Percentiles rank a stretch among this genome's conserved stretches.
Conservation (phyloP, 495 filamentous ascomycete species). For the Thermothielavioides terrestris region DNA sequence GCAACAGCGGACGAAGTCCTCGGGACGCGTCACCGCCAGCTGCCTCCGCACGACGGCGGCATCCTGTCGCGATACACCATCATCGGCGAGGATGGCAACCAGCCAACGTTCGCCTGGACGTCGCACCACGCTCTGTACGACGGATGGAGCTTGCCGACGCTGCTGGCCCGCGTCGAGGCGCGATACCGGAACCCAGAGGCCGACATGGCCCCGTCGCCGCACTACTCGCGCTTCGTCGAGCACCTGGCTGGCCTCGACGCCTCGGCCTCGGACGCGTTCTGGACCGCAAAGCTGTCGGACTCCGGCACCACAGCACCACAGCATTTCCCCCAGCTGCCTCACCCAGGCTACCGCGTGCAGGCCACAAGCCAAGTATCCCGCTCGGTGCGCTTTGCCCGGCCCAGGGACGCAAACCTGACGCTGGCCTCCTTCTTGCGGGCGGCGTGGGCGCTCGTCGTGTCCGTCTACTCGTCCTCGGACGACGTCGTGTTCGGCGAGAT, state of each 20-base stretch:
- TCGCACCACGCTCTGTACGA: constrained; percentile 59
- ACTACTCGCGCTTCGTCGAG: constrained; percentile 21
- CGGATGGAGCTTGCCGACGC: constrained; percentile 46
- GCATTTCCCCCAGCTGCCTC: constrained; percentile 25
- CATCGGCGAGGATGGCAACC: constrained; percentile 14
- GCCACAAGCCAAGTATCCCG: constrained; percentile 12
- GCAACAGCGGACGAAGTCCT: background rate
- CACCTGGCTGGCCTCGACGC: constrained; percentile 12
- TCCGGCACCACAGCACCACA: constrained; percentile 6
- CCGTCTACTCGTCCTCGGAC: constrained; percentile 22
- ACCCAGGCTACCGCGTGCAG: constrained; percentile 12
- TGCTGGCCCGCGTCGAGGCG: constrained; percentile 13
- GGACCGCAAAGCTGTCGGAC: constrained; percentile 16
- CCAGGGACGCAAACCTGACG: constrained; percentile 15
- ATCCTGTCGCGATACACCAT: constrained; percentile 10
- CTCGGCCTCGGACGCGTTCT: constrained; percentile 13
- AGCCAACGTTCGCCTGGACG: constrained; percentile 37
- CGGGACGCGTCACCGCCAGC: background rate
- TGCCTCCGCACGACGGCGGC: constrained; percentile 16
- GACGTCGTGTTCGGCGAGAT: constrained; percentile 48
- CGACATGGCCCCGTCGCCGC: constrained; percentile 16
- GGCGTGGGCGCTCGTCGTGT: constrained; percentile 32
- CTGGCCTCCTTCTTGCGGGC: constrained; percentile 27
- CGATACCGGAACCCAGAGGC: constrained; percentile 9
- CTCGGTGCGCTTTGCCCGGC: constrained; percentile 4